Conservation (phyloP, 768 basidiomycete species). For the Russula foetens region DNA sequence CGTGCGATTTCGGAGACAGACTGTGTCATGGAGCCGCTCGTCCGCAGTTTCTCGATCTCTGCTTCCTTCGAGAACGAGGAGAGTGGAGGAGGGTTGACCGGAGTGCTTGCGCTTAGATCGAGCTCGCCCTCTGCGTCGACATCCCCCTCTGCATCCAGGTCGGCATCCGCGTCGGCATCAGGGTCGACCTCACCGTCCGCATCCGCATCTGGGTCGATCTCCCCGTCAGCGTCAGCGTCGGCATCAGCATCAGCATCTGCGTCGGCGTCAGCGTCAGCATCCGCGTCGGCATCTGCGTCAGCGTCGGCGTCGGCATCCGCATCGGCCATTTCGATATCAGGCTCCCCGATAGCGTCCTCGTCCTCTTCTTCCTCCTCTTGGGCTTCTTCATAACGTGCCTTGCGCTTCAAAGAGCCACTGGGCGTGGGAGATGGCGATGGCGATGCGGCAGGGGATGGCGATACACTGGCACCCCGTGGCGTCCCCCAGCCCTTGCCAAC, state of each 20-base stretch:
- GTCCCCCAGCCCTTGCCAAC: constrained; percentile 22
- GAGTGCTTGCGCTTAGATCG: constrained; percentile 47
- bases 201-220: constrained; percentile 24
- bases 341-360: constrained; percentile 26
- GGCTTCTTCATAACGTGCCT: constrained; percentile 51
- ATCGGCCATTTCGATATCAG: constrained; percentile 35
- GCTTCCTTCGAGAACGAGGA: constrained; percentile 89
- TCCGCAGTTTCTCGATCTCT: constrained; percentile 97
- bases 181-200: constrained; percentile 30
- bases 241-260: constrained; percentile 29
- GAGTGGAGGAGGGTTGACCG: constrained; percentile 42
- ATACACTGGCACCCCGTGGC: constrained; percentile 23
- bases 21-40: constrained; percentile 98
- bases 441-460: constrained; percentile 34
- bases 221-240: constrained; percentile 36
- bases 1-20: constrained; percentile 95
- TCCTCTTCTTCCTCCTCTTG: constrained; percentile 56
- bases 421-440: constrained; percentile 51
- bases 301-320: constrained; percentile 54
- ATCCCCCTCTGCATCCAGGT: constrained; percentile 43
- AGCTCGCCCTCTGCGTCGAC: constrained; percentile 70
- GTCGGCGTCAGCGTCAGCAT: constrained; percentile 34
- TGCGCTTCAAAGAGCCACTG: constrained; percentile 56
- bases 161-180: constrained; percentile 29
- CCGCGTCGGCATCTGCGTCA: constrained; percentile 26